Percentiles rank a stretch among this genome's conserved stretches.
phyloP scores from a whole-genome alignment of 805 yeast species.

The Yamadazyma sp. region DNA sequence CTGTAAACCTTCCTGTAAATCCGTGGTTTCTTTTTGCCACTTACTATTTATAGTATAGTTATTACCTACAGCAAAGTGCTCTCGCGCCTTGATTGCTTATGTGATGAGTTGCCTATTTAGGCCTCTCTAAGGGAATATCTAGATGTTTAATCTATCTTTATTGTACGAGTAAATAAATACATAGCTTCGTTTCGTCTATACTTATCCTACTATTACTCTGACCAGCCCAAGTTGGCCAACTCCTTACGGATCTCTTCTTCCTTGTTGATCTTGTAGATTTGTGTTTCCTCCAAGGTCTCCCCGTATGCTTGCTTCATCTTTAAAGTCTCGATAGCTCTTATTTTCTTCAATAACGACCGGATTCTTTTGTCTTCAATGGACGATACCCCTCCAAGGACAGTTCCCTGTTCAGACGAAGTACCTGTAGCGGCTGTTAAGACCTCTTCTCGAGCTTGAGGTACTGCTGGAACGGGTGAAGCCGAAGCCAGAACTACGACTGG shows the following conservation, averaged over 20 bases:
- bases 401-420: conserved; percentile 24
- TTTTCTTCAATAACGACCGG: conserved; percentile 84
- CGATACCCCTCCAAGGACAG: conserved; percentile 59
- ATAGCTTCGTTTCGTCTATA: no score
- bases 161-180: neutral
- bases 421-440: neutral
- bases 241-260: conserved; percentile 81
- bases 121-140: no score
- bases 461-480: no score
- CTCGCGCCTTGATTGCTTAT: neutral
- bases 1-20: conserved; percentile 3
- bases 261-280: conserved; percentile 81
- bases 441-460: no score
- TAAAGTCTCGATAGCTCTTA: conserved; percentile 91
- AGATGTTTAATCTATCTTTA: no score
- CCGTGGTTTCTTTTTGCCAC: conserved; percentile 5
- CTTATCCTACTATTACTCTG: conserved; percentile 30
- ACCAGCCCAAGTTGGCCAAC: conserved; percentile 70
- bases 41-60: conserved; percentile 11
- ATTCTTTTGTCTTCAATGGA: conserved; percentile 90
- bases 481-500: conserved; percentile 14
- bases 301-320: conserved; percentile 82
- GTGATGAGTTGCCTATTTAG: conserved; percentile 8
- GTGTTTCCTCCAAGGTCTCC: conserved; percentile 89
- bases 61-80: neutral